phyloP scores from a whole-genome alignment of 495 filamentous ascomycete species.

The Ramalina peruviana region DNA sequence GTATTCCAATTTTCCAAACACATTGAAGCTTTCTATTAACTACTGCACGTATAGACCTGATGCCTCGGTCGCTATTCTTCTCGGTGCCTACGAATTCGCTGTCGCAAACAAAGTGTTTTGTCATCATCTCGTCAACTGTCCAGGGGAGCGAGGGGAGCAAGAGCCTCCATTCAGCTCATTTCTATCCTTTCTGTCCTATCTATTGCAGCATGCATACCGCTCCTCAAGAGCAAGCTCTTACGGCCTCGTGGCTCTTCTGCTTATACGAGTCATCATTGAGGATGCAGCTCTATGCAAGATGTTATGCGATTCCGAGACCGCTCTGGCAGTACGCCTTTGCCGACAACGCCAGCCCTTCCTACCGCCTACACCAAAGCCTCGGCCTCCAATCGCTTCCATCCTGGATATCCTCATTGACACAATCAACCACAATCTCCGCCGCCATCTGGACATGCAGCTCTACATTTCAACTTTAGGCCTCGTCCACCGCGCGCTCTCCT shows the following conservation, averaged over 20 bases:
- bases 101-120: conserved; percentile 94
- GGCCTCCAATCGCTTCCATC: conserved; percentile 57
- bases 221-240: conserved; percentile 66
- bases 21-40: conserved; percentile 15
- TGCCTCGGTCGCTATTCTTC: conserved; percentile 59
- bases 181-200: conserved; percentile 80
- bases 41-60: conserved; percentile 43
- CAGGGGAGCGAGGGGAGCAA: conserved; percentile 45
- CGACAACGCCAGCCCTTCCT: conserved; percentile 81
- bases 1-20: conserved; percentile 8
- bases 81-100: conserved; percentile 85
- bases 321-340: conserved; percentile 65
- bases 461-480: conserved; percentile 69
- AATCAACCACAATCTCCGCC: conserved; percentile 84
- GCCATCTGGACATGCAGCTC: conserved; percentile 68
- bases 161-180: conserved; percentile 70
- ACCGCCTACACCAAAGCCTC: conserved; percentile 57
- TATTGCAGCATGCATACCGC: conserved; percentile 84
- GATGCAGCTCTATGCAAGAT: conserved; percentile 73
- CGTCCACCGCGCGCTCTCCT: conserved; percentile 66
- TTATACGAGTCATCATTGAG: conserved; percentile 76
- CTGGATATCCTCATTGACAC: conserved; percentile 80
- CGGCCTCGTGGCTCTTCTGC: conserved; percentile 66
- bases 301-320: conserved; percentile 70
- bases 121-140: conserved; percentile 57